These are phyloP conservation scores for Ambrosia artemisiifolia DNA, from an alignment of 129 eudicot species.

Conservation along the genomic window DNA sequence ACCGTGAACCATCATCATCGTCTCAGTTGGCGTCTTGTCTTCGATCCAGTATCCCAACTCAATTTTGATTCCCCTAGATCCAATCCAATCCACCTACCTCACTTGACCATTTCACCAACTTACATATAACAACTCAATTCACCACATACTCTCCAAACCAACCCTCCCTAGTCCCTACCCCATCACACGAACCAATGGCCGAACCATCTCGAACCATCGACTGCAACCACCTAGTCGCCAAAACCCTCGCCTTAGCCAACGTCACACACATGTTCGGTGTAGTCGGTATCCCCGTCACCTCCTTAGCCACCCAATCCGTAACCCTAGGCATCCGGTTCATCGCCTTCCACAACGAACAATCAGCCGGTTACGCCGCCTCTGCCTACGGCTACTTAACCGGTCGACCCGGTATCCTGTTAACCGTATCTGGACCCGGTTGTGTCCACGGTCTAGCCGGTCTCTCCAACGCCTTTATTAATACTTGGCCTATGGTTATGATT, in stretches of 20 bases:
- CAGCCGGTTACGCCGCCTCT: constrained; percentile 98
- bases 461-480: constrained; percentile 82
- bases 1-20: background rate
- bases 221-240: constrained; percentile 74
- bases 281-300: constrained; percentile 96
- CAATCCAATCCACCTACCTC: background rate
- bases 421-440: constrained; percentile 97
- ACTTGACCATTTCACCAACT: background rate
- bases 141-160: background rate
- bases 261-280: constrained; percentile 90
- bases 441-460: constrained; percentile 98
- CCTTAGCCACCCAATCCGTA: constrained; percentile 81
- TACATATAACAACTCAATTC: too few relatives aligned
- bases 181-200: constrained; percentile 30
- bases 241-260: constrained; percentile 69
- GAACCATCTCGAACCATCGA: constrained; percentile 44
- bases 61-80: constrained; percentile 6
- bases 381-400: constrained; percentile 95
- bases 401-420: constrained; percentile 78
- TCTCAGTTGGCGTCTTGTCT: background rate
- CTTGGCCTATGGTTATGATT: constrained; percentile 86
- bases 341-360: constrained; percentile 99
- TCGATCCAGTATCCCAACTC: constrained; percentile 4
- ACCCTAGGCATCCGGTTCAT: constrained; percentile 79
- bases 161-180: background rate